Percentiles rank a stretch among this genome's conserved stretches.
These are phyloP conservation scores for Fusarium torreyae DNA, from an alignment of 2,329 filamentous ascomycete genomes.

Conservation along the genomic window DNA sequence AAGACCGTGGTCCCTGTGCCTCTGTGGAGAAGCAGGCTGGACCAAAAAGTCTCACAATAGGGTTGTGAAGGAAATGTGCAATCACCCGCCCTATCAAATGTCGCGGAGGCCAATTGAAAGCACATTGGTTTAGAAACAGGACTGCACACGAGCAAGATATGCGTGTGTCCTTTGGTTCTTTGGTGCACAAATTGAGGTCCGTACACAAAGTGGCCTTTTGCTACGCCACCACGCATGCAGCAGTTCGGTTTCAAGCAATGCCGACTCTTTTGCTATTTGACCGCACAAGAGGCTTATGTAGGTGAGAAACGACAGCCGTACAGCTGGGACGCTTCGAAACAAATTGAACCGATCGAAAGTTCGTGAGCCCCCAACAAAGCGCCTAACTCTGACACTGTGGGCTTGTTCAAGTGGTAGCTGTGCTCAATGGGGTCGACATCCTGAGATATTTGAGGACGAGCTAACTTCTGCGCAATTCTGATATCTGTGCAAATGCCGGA, in stretches of 20 bases:
- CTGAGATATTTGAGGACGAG: background rate
- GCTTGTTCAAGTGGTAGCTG: background rate
- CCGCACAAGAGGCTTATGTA: conserved; percentile 19
- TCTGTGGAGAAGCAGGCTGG: conserved; percentile 22
- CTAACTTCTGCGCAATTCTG: background rate
- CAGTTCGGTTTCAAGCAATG: conserved; percentile 20
- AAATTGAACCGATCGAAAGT: background rate
- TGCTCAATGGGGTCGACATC: background rate
- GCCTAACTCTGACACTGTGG: background rate
- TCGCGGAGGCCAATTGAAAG: conserved; percentile 21
- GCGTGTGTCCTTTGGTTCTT: conserved; percentile 26
- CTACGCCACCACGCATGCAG: conserved; percentile 33
- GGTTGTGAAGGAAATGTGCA: conserved; percentile 10
- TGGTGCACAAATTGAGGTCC: conserved; percentile 1
- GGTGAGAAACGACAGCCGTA: conserved; percentile 30
- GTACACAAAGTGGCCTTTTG: conserved; percentile 3
- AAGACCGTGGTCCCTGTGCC: background rate
- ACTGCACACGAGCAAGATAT: conserved; percentile 17
- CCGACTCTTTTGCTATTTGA: conserved; percentile 6
- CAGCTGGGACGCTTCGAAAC: conserved; percentile 10
- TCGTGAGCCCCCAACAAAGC: background rate
- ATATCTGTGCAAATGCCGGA: no score
- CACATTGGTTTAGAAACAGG: conserved; percentile 22
- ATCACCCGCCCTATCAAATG: conserved; percentile 32
- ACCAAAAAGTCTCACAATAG: conserved; percentile 25